A percentile compares a stretch with the other conserved stretches of the same genome.
phyloP scores from a whole-genome alignment of 495 filamentous ascomycete genomes.

The Astrothelium macrocarpum region DNA sequence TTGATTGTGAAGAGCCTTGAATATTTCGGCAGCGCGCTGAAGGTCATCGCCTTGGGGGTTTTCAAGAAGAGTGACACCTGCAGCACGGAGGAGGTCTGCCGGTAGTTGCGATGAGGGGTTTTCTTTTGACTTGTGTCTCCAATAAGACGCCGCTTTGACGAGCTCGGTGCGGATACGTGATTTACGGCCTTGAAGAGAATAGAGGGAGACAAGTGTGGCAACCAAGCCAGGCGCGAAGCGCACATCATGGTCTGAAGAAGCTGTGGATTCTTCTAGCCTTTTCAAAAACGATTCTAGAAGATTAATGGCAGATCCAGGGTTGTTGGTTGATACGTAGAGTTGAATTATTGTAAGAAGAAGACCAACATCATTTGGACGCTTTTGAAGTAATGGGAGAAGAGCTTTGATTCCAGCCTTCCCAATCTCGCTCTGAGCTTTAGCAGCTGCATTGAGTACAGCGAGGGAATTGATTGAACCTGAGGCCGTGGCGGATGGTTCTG shows the following conservation, averaged over 20 bases:
- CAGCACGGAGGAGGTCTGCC: slow-evolving; percentile 60
- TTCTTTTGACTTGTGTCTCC: slow-evolving; percentile 45
- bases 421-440: slow-evolving; percentile 51
- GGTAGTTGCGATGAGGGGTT: slow-evolving; percentile 37
- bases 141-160: slow-evolving; percentile 72
- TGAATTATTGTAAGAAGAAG: slow-evolving; percentile 75
- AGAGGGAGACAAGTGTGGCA: slow-evolving; percentile 72
- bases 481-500: slow-evolving; percentile 43
- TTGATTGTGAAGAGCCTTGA: slow-evolving; percentile 53
- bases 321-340: slow-evolving; percentile 65
- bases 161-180: slow-evolving; percentile 60
- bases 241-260: slow-evolving; percentile 51
- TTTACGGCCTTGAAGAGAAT: slow-evolving; percentile 68
- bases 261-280: slow-evolving; percentile 57
- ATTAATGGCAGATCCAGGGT: slow-evolving; percentile 63
- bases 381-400: slow-evolving; percentile 64
- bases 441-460: slow-evolving; percentile 73
- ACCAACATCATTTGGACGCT: slow-evolving; percentile 72
- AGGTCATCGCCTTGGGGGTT: slow-evolving; percentile 60
- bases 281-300: slow-evolving; percentile 66
- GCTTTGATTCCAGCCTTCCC: slow-evolving; percentile 62
- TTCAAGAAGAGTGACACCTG: slow-evolving; percentile 67
- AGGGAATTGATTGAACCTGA: slow-evolving; percentile 52
- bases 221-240: slow-evolving; percentile 82
- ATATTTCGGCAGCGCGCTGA: slow-evolving; percentile 59